Base-by-base conservation (phyloP, 2,329 filamentous ascomycete species). In the Beauveria asiatica region DNA sequence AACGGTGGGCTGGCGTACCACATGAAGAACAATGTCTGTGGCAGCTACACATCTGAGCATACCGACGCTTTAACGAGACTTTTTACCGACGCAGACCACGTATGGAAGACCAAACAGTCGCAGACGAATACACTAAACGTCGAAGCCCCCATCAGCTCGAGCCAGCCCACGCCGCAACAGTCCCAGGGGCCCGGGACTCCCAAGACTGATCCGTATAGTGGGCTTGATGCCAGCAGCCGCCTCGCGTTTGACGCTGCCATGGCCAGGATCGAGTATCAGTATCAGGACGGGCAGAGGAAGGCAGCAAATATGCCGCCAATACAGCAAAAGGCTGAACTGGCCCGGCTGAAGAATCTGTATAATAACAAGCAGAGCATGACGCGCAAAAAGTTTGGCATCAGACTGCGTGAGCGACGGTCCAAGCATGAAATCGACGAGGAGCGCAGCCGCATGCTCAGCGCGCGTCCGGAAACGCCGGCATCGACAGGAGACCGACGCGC, bases 311-410 rank as follows among this genome's bases (percentile, higher is more conserved):
- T 80, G 10, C 59, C 66, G 0, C 73, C 78, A 23, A 45, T 42
- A 68, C 71, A 16, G 2, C 64, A 69, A 61, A 46, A 67, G 66
- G 54, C 72, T 64, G 61, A 63, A 51, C 56, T 83, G 0, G 73
- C 75, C 0, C 76, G 72, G 10, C 65, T 83, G 1, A 77, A 77
- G 45, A 84, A 83, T 63, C 76, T 76, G 3, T 82, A 80, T 64
- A 78, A 78, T 48, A 83, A 80, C 3, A 82, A 81, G 60, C 80
- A 83, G 67, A 83, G 79, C 57, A 75, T 75, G n/a, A 79, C 82
- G 3, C 76, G 82, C 13, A 84, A 82, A 67, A 83, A 78, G 62
- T 84, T 79, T 62, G 82, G 82, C n/a, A 80, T 85, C 37, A 75
- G 76, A 1, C 73, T 84, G 16, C 76, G 80, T 0, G 74, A 78